phyloP scores from a whole-genome alignment of 2,329 filamentous ascomycete genomes.

The Dryadomyces sulphureus region DNA sequence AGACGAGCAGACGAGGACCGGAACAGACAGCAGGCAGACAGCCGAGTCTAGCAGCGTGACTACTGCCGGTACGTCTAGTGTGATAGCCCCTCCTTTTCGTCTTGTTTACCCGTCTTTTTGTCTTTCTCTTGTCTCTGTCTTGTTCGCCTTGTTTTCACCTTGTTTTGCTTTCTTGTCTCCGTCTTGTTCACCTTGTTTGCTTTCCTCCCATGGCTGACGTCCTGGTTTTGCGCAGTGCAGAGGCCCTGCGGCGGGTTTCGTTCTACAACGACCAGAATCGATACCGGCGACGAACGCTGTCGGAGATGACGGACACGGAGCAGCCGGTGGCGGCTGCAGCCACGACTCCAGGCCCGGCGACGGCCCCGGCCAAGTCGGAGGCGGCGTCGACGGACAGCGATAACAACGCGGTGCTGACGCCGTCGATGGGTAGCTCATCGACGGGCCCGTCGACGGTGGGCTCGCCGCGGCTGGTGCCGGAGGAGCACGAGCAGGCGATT shows the following conservation, averaged over 20 bases:
- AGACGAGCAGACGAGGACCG: too few relatives aligned
- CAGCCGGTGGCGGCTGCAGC: too few relatives aligned
- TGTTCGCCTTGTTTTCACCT: background rate
- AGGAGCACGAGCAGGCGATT: constrained; percentile 21
- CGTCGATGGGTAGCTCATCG: constrained; percentile 26
- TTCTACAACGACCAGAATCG: constrained; percentile 23
- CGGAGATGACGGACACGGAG: constrained; percentile 33
- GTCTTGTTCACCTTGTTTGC: background rate
- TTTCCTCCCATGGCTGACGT: constrained; percentile 25
- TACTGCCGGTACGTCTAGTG: background rate
- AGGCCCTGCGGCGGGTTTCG: constrained; percentile 24
- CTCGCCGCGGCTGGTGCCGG: constrained; percentile 29
- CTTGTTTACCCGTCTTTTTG: background rate
- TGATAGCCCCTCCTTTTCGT: background rate
- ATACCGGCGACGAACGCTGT: constrained; percentile 20
- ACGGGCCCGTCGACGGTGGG: constrained; percentile 13
- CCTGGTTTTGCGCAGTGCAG: constrained; percentile 24
- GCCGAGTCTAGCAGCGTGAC: too few relatives aligned
- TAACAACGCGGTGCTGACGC: constrained; percentile 21
- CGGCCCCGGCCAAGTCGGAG: constrained; percentile 22
- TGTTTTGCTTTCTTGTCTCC: background rate
- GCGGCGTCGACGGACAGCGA: constrained; percentile 28
- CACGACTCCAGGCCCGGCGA: constrained; percentile 14
- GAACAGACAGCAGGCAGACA: too few relatives aligned
- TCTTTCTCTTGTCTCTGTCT: background rate